A percentile compares a stretch with the other conserved stretches of the same genome.
These are phyloP conservation scores for Picea abies DNA, from an alignment of 83 land plant species.

Conservation along the genomic window DNA sequence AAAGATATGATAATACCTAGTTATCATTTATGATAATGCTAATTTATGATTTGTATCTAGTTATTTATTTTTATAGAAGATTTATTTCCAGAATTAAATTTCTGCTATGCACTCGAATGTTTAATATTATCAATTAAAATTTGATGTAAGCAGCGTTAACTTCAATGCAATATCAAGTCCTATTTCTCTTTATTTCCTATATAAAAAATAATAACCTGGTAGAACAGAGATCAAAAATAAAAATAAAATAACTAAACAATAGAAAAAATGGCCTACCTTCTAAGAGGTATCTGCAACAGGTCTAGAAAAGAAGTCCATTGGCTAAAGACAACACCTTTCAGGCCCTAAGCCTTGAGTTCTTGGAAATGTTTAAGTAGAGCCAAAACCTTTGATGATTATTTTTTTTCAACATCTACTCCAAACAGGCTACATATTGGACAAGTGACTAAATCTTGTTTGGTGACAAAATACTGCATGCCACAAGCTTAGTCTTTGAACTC, in stretches of 20 bases:
- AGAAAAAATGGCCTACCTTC: slow-evolving; percentile 45
- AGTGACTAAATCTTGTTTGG: slow-evolving; percentile 86
- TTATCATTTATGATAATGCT: too few relatives aligned
- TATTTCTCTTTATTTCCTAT: too few relatives aligned
- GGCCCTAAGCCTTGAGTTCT: slow-evolving; percentile 40
- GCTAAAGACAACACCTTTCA: slow-evolving; percentile 92
- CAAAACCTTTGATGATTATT: slow-evolving; percentile 85
- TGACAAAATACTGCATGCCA: too few relatives aligned
- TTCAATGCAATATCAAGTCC: too few relatives aligned
- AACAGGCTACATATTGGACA: slow-evolving; percentile 84
- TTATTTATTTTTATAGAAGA: too few relatives aligned
- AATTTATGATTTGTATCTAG: too few relatives aligned
- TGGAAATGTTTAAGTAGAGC: slow-evolving; percentile 68
- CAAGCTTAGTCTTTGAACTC: too few relatives aligned
- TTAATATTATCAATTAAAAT: too few relatives aligned
- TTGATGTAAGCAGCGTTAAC: too few relatives aligned
- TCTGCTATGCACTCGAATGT: too few relatives aligned
- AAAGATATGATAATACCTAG: too few relatives aligned
- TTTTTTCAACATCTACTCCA: slow-evolving; percentile 78
- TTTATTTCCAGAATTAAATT: too few relatives aligned
- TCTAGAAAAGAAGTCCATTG: slow-evolving; percentile 98
- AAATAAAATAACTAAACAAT: neutral
- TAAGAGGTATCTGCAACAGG: slow-evolving; percentile 85
- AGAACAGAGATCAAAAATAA: neutral
- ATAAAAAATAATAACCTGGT: neutral